Evolutionary conservation across 768 basidiomycete genomes (phyloP).

Genomic region (Gloeostereum incarnatum): DNA sequence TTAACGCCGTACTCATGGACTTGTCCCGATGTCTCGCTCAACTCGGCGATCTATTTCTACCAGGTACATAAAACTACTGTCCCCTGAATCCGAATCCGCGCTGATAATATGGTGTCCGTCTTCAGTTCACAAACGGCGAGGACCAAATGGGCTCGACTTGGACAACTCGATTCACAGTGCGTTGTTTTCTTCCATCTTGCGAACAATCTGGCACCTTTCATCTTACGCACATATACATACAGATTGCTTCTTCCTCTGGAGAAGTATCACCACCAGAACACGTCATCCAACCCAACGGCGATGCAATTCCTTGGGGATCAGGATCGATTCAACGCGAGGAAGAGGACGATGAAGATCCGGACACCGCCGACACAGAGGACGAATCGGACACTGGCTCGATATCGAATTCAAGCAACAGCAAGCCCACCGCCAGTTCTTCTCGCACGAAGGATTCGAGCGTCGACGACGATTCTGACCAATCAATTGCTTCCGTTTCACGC

Average conservation of each 20-base stretch:
- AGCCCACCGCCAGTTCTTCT: too few relatives aligned
- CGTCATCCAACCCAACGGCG: slow-evolving; percentile 22
- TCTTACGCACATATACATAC: too few relatives aligned
- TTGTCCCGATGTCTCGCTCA: too few relatives aligned
- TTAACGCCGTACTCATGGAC: too few relatives aligned
- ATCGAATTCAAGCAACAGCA: slow-evolving; percentile 1
- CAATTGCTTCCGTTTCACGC: too few relatives aligned
- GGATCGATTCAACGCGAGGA: slow-evolving; percentile 10
- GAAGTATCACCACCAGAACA: slow-evolving; percentile 15
- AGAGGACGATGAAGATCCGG: neutral
- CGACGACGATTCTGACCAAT: too few relatives aligned
- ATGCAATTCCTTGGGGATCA: slow-evolving; percentile 25
- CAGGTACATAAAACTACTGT: too few relatives aligned
- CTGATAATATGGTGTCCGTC: too few relatives aligned
- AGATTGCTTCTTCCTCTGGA: slow-evolving; percentile 22
- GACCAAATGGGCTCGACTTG: slow-evolving; percentile 15
- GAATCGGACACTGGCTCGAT: neutral
- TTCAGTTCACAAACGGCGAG: slow-evolving; percentile 20
- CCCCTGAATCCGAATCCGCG: too few relatives aligned
- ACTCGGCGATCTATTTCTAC: too few relatives aligned
- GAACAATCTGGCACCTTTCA: neutral
- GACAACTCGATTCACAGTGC: slow-evolving; percentile 27
- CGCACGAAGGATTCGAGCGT: too few relatives aligned
- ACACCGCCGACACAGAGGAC: neutral
- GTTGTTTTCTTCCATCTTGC: neutral